A percentile compares a stretch with the other conserved stretches of the same genome.
Evolutionary conservation across 1,284 basidiomycete genomes (phyloP).

Genomic region (Moniliella sp.): DNA sequence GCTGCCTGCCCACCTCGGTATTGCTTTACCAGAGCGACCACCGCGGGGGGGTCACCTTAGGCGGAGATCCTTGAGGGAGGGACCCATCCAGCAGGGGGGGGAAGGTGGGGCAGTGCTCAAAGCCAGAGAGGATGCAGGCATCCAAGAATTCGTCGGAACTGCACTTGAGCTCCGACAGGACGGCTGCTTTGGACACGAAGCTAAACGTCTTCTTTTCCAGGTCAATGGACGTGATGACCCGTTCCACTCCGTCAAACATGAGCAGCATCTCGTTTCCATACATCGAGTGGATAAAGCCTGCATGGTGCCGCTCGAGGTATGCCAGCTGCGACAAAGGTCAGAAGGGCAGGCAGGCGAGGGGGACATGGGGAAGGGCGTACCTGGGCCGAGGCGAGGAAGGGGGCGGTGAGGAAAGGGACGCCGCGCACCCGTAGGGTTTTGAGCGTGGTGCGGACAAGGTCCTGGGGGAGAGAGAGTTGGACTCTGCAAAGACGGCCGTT

Average conservation of each 20-base stretch:
- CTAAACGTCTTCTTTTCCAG: constrained; percentile 42
- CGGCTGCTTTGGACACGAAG: constrained; percentile 57
- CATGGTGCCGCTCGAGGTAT: constrained; percentile 75
- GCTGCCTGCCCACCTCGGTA: not conserved
- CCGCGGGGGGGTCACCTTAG: not conserved
- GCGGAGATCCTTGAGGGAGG: no score
- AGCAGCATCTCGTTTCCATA: constrained; percentile 75
- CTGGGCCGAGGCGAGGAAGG: constrained; percentile 81
- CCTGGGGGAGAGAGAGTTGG: constrained; percentile 44
- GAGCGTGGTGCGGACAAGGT: constrained; percentile 78
- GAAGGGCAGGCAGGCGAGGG: not conserved
- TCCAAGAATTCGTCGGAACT: constrained; percentile 84
- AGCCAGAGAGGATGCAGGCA: constrained; percentile 71
- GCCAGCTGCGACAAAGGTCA: constrained; percentile 44
- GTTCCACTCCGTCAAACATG: constrained; percentile 64
- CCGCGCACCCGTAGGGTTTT: constrained; percentile 80
- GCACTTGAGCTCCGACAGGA: constrained; percentile 55
- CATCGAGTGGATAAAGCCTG: constrained; percentile 81
- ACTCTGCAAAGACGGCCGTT: constrained; percentile 55
- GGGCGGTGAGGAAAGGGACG: constrained; percentile 86
- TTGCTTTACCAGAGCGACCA: not conserved
- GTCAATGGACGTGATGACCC: constrained; percentile 62
- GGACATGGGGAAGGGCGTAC: no score
- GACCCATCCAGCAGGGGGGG: constrained; percentile 46
- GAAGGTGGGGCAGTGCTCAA: constrained; percentile 62